Evolutionary conservation across 345 rosid genomes (phyloP).

Genomic region (Camelina hispida): DNA sequence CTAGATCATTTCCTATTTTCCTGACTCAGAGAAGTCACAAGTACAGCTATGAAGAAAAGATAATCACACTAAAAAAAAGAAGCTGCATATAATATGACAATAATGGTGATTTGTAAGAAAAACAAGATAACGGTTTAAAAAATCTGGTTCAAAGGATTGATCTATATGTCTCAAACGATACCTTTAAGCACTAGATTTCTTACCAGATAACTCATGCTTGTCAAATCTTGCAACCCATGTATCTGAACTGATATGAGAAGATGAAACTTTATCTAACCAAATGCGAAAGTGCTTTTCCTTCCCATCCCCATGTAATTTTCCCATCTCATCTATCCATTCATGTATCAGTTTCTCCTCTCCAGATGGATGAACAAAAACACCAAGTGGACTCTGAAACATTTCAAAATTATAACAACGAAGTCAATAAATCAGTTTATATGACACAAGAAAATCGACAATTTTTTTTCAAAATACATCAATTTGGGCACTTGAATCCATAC

Average conservation of each 20-base stretch:
- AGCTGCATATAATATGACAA: background rate
- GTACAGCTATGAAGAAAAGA: slow-evolving; percentile 1
- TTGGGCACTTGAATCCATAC: slow-evolving; percentile 33
- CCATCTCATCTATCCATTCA: slow-evolving; percentile 57
- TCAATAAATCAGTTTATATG: slow-evolving; percentile 4
- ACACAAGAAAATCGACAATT: background rate
- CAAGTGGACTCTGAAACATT: slow-evolving; percentile 63
- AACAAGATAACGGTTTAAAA: background rate
- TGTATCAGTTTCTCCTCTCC: slow-evolving; percentile 68
- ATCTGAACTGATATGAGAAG: slow-evolving; percentile 60
- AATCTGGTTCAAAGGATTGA: background rate
- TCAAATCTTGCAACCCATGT: slow-evolving; percentile 78
- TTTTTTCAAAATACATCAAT: background rate
- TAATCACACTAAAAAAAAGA: background rate
- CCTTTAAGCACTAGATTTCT: slow-evolving; percentile 31
- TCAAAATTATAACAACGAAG: slow-evolving; percentile 2
- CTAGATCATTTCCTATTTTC: background rate
- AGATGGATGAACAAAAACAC: slow-evolving; percentile 67
- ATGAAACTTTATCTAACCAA: slow-evolving; percentile 72
- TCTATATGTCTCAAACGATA: background rate
- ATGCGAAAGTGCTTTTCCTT: slow-evolving; percentile 57
- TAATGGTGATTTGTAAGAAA: background rate
- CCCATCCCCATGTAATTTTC: slow-evolving; percentile 57
- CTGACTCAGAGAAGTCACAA: background rate
- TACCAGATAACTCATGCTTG: slow-evolving; percentile 79